Conservation (phyloP, 768 basidiomycete species). For the Strobilomyces confusus region DNA sequence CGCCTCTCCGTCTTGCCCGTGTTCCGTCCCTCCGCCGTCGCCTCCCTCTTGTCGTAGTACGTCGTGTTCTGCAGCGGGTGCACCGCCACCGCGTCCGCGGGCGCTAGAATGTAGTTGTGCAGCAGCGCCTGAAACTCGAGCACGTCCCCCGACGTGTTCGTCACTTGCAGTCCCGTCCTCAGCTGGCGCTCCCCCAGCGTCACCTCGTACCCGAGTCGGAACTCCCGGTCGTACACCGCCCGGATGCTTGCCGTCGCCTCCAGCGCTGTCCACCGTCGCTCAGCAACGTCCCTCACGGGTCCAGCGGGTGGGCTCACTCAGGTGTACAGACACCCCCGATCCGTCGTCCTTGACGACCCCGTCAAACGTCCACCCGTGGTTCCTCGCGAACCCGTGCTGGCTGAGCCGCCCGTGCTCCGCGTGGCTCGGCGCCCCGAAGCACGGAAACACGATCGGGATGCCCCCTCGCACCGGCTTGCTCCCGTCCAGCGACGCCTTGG, state of each 20-base stretch:
- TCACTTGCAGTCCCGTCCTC: constrained; percentile 75
- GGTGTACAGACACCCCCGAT: constrained; percentile 66
- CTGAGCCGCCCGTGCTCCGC: constrained; percentile 63
- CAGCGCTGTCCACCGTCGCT: constrained; percentile 43
- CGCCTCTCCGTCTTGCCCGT: constrained; percentile 56
- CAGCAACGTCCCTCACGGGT: background rate
- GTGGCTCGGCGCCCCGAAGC: constrained; percentile 83
- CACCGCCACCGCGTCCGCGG: constrained; percentile 55
- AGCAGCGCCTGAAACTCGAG: constrained; percentile 91
- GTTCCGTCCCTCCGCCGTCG: constrained; percentile 44
- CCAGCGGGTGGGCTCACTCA: constrained; percentile 50
- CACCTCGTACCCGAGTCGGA: constrained; percentile 77
- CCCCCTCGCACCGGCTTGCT: constrained; percentile 68
- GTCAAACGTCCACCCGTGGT: constrained; percentile 66
- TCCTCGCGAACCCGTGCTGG: constrained; percentile 94
- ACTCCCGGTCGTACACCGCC: constrained; percentile 56
- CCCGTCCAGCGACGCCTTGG: constrained; percentile 75
- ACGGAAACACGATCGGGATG: constrained; percentile 70
- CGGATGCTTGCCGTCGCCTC: constrained; percentile 56
- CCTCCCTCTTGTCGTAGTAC: constrained; percentile 82
- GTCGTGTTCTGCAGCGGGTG: constrained; percentile 57
- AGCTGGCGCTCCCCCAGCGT: constrained; percentile 72
- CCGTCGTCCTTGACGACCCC: constrained; percentile 62
- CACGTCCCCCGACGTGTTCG: constrained; percentile 53
- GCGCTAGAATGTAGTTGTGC: constrained; percentile 82